These are phyloP conservation scores for Lactuca saligna DNA, from an alignment of 129 eudicot genomes.

Conservation along the genomic window DNA sequence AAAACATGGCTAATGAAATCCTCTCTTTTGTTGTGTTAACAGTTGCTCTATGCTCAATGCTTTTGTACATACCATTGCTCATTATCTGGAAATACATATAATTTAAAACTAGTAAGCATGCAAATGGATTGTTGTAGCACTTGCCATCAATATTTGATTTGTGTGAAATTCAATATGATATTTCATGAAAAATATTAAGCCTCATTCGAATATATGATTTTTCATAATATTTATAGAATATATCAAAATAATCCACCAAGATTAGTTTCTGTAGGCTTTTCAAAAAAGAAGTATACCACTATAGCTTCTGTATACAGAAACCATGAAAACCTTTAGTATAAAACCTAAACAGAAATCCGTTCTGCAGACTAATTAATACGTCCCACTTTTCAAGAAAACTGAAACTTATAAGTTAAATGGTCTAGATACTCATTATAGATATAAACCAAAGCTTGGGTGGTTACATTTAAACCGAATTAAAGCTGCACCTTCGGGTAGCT, in stretches of 20 bases:
- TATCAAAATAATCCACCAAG: neutral
- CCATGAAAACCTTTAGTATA: neutral
- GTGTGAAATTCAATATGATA: neutral
- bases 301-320: neutral
- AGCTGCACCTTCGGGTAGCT: neutral
- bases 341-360: neutral
- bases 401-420: neutral
- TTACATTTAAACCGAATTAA: neutral
- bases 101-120: neutral
- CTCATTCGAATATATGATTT: neutral
- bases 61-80: slow-evolving; percentile 42
- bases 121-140: neutral
- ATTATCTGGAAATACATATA: slow-evolving; percentile 29
- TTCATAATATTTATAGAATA: neutral
- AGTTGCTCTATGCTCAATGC: slow-evolving; percentile 45
- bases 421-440: neutral
- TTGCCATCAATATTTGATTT: neutral
- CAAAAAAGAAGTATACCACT: neutral
- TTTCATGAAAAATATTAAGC: neutral
- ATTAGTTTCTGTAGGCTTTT: neutral
- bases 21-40: slow-evolving; percentile 34
- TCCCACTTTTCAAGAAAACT: neutral
- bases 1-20: slow-evolving; percentile 41
- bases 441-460: neutral
- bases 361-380: neutral